Conservation (phyloP, 2,329 filamentous ascomycete genomes). For the Pseudogymnoascus destructans region DNA sequence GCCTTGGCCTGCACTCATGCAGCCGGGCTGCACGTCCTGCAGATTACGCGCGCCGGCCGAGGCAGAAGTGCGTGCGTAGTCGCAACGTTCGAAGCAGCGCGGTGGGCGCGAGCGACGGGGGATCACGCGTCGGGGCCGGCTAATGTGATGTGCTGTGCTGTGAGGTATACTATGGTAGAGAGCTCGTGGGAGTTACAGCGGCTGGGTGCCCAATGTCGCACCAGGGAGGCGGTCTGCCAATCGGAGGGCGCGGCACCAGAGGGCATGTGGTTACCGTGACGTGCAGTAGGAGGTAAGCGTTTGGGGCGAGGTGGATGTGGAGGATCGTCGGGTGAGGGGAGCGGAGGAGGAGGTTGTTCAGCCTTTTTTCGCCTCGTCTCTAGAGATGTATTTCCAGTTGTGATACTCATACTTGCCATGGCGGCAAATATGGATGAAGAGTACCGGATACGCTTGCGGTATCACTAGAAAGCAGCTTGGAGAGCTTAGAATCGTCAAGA, state of each 20-base stretch:
- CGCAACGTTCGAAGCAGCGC: neutral
- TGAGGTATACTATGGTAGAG: neutral
- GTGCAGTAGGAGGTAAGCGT: neutral
- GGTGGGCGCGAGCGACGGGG: neutral
- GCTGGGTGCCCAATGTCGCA: conserved; percentile 5
- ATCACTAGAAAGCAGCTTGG: too few relatives aligned
- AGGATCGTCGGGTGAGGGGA: neutral
- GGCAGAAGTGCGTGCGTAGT: neutral
- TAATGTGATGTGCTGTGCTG: neutral
- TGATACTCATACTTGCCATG: too few relatives aligned
- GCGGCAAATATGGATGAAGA: too few relatives aligned
- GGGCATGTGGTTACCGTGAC: neutral
- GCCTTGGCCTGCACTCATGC: neutral
- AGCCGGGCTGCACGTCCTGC: neutral
- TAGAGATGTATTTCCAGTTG: neutral
- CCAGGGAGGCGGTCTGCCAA: neutral
- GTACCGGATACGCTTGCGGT: too few relatives aligned
- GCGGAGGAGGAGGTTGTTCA: conserved; percentile 2
- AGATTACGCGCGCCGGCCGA: neutral
- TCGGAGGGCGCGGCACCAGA: conserved; percentile 3
- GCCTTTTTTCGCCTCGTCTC: neutral
- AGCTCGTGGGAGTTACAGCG: neutral
- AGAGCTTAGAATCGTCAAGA: too few relatives aligned
- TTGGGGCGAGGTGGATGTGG: neutral
- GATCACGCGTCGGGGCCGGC: neutral